Percentiles rank a stretch among this genome's conserved stretches.
Evolutionary conservation across 2,329 filamentous ascomycete genomes (phyloP).

Genomic region (Gaeumannomyces tritici): DNA sequence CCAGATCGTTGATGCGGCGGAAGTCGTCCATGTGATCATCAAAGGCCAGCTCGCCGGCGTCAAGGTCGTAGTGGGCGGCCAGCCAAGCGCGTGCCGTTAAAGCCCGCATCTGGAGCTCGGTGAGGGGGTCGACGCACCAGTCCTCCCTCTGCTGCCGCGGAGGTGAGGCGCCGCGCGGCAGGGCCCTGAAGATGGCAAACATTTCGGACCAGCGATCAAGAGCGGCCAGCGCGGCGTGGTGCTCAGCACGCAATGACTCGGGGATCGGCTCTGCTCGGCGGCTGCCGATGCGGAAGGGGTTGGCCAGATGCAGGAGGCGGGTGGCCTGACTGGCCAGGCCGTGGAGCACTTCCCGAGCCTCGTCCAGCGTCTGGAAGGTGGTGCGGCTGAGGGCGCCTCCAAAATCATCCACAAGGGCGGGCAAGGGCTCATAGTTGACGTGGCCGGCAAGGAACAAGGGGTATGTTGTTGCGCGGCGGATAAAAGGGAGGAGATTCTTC

Average conservation of each 20-base stretch:
- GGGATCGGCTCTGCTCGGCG: slow-evolving; percentile 2
- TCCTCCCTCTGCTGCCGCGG: not conserved
- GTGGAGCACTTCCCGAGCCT: slow-evolving; percentile 21
- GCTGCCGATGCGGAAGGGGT: slow-evolving; percentile 5
- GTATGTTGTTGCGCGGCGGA: slow-evolving; percentile 27
- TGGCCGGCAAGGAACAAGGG: slow-evolving; percentile 26
- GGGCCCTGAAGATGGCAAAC: not conserved
- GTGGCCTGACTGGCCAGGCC: slow-evolving; percentile 9
- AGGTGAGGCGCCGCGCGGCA: not conserved
- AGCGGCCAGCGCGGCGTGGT: not conserved
- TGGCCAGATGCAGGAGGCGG: slow-evolving; percentile 6
- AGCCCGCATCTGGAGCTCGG: slow-evolving; percentile 23
- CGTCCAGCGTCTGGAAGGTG: slow-evolving; percentile 7
- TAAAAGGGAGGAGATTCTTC: slow-evolving; percentile 23
- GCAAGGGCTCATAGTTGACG: slow-evolving; percentile 11
- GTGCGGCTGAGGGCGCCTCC: not conserved
- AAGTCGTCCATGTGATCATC: slow-evolving; percentile 25
- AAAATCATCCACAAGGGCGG: slow-evolving; percentile 8
- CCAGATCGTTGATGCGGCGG: slow-evolving; percentile 24
- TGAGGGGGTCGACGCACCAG: slow-evolving; percentile 13
- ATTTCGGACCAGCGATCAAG: not conserved
- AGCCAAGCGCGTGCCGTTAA: slow-evolving; percentile 24
- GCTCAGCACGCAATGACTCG: slow-evolving; percentile 3
- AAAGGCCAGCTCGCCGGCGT: slow-evolving; percentile 20
- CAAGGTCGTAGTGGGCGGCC: slow-evolving; percentile 17